phyloP scores from a whole-genome alignment of 495 filamentous ascomycete genomes.

The Penicillium lagena region DNA sequence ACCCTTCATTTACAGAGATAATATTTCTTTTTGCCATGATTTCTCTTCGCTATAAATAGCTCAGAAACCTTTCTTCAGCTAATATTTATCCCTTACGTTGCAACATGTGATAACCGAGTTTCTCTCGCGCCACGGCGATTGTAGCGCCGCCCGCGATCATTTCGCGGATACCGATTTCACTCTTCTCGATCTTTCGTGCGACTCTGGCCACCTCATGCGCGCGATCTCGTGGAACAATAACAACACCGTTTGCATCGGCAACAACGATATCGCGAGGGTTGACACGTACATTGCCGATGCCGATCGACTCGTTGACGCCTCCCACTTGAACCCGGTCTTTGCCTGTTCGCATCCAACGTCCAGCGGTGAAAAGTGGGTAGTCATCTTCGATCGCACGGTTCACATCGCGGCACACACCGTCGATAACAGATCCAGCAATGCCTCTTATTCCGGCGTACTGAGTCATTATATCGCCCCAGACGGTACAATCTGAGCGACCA shows the following conservation, averaged over 20 bases:
- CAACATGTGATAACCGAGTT: slow-evolving; percentile 10
- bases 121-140: slow-evolving; percentile 10
- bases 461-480: slow-evolving; percentile 20
- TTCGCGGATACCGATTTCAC: slow-evolving; percentile 7
- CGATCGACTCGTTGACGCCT: slow-evolving; percentile 10
- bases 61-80: no score
- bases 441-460: slow-evolving; percentile 13
- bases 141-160: slow-evolving; percentile 10
- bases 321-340: slow-evolving; percentile 16
- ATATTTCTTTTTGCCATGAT: no score
- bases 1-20: no score
- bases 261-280: slow-evolving; percentile 14
- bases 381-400: slow-evolving; percentile 11
- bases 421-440: slow-evolving; percentile 15
- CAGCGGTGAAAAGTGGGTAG: slow-evolving; percentile 11
- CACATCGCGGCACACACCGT: slow-evolving; percentile 17
- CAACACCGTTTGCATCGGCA: slow-evolving; percentile 17
- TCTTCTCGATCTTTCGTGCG: slow-evolving; percentile 5
- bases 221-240: slow-evolving; percentile 13
- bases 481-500: slow-evolving; percentile 14
- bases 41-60: no score
- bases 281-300: slow-evolving; percentile 13
- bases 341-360: slow-evolving; percentile 14
- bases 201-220: slow-evolving; percentile 13
- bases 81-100: slow-evolving; percentile 11